Evolutionary conservation across 1,284 basidiomycete genomes (phyloP).

Genomic region (Earliella scabrosa): DNA sequence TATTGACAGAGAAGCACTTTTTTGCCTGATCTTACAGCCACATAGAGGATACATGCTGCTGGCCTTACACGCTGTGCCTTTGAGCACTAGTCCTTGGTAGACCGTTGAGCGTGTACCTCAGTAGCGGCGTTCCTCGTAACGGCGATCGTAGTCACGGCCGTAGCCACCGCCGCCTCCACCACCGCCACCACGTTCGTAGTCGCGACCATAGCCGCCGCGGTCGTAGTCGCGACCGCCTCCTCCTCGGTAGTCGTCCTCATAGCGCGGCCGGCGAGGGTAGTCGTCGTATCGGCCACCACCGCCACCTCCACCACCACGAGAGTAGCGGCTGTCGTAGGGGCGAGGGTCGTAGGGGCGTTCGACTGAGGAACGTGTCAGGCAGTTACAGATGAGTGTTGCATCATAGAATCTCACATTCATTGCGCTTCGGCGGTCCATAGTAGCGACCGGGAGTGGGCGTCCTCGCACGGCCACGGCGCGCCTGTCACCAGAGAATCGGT

Average conservation of each 20-base stretch:
- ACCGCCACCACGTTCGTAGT: constrained; percentile 37
- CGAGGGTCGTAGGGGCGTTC: constrained; percentile 82
- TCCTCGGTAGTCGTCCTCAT: constrained; percentile 28
- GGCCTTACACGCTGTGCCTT: constrained; percentile 1
- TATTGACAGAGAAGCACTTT: constrained; percentile 1
- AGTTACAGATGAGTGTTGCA: neutral
- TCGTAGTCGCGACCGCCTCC: constrained; percentile 44
- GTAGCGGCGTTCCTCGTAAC: constrained; percentile 51
- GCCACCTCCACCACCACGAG: constrained; percentile 46
- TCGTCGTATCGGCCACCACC: constrained; percentile 30
- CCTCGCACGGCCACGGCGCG: constrained; percentile 90
- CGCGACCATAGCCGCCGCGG: constrained; percentile 40
- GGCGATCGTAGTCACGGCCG: constrained; percentile 38
- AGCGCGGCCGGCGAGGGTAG: constrained; percentile 30
- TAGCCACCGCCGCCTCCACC: constrained; percentile 31
- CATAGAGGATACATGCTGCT: neutral
- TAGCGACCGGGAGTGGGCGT: constrained; percentile 96
- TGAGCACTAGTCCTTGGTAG: neutral
- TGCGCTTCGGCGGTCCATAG: constrained; percentile 88
- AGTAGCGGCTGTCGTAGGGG: constrained; percentile 80
- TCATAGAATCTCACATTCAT: constrained; percentile 49
- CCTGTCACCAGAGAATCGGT: constrained; percentile 49
- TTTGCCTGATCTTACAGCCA: constrained; percentile 1
- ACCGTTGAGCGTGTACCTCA: constrained; percentile 16
- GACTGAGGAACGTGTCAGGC: constrained; percentile 37